phyloP scores from a whole-genome alignment of 352 stramenopile species.

The Phytophthora sp. region DNA sequence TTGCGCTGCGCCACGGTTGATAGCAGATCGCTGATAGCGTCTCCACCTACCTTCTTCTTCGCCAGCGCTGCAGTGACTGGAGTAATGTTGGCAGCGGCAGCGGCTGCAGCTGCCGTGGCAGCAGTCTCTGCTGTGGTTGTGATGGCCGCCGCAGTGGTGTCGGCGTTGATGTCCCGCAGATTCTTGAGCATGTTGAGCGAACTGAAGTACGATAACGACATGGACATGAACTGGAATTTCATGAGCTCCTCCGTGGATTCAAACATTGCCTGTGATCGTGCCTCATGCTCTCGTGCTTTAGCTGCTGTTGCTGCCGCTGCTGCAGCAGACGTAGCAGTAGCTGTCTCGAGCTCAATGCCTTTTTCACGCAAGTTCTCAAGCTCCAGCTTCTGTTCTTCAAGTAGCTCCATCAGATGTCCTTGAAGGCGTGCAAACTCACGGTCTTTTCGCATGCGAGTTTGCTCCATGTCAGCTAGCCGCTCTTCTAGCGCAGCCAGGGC shows the following conservation, averaged over 20 bases:
- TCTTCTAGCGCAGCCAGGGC: conserved; percentile 82
- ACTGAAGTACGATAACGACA: conserved; percentile 95
- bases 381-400: conserved; percentile 94
- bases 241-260: conserved; percentile 94
- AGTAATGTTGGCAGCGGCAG: conserved; percentile 89
- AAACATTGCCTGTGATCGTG: conserved; percentile 91
- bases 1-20: conserved; percentile 71
- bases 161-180: conserved; percentile 93
- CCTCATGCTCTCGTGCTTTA: conserved; percentile 92
- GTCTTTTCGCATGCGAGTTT: conserved; percentile 91
- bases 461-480: conserved; percentile 93
- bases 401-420: conserved; percentile 92
- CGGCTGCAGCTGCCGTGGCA: conserved; percentile 83
- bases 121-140: conserved; percentile 89
- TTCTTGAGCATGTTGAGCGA: conserved; percentile 96
- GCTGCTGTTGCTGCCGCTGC: conserved; percentile 90
- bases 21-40: conserved; percentile 72
- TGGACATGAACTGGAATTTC: conserved; percentile 98
- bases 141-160: conserved; percentile 90
- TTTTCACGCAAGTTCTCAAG: conserved; percentile 92
- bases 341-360: conserved; percentile 91
- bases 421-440: conserved; percentile 93
- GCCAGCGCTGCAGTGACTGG: conserved; percentile 32
- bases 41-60: conserved; percentile 67
- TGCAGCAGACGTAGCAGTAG: conserved; percentile 91